These are phyloP conservation scores for Exophiala sideris DNA, from an alignment of 2,329 filamentous ascomycete genomes.

Conservation along the genomic window DNA sequence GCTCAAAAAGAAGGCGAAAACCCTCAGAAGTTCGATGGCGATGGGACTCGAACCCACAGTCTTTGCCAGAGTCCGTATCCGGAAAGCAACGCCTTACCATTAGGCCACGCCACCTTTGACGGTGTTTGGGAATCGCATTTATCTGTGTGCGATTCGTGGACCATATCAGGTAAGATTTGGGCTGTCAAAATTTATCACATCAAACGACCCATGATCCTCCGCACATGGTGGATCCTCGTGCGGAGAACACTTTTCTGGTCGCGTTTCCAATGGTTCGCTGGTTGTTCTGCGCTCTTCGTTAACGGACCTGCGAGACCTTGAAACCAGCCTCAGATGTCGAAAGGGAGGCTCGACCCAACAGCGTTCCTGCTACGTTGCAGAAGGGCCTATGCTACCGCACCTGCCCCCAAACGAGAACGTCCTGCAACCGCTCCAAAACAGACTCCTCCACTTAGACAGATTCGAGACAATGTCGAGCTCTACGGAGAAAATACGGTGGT, in stretches of 20 bases:
- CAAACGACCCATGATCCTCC: too few species aligned
- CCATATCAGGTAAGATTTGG: conserved; percentile 7
- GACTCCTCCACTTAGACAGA: conserved; percentile 79
- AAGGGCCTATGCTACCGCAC: conserved; percentile 15
- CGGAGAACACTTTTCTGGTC: neutral
- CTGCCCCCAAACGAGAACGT: conserved; percentile 34
- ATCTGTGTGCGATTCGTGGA: conserved; percentile 19
- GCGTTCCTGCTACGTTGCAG: conserved; percentile 21
- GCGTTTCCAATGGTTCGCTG: neutral
- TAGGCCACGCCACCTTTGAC: conserved; percentile 25
- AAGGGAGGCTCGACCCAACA: neutral
- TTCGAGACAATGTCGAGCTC: conserved; percentile 76
- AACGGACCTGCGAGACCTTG: too few species aligned
- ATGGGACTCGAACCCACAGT: conserved; percentile 32
- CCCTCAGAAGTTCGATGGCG: conserved; percentile 4
- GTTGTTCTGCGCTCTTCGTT: neutral
- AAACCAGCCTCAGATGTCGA: neutral
- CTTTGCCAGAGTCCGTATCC: conserved; percentile 27
- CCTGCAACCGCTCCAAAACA: conserved; percentile 75
- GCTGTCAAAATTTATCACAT: too few species aligned
- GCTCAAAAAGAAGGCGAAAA: too few species aligned
- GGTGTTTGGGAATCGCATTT: conserved; percentile 12
- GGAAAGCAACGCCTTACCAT: conserved; percentile 33
- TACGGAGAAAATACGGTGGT: conserved; percentile 80
- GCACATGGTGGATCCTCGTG: neutral